Percentiles rank a stretch among this genome's conserved stretches.
These are phyloP conservation scores for Termitomyces sp. DNA, from an alignment of 768 basidiomycete genomes.

Conservation along the genomic window DNA sequence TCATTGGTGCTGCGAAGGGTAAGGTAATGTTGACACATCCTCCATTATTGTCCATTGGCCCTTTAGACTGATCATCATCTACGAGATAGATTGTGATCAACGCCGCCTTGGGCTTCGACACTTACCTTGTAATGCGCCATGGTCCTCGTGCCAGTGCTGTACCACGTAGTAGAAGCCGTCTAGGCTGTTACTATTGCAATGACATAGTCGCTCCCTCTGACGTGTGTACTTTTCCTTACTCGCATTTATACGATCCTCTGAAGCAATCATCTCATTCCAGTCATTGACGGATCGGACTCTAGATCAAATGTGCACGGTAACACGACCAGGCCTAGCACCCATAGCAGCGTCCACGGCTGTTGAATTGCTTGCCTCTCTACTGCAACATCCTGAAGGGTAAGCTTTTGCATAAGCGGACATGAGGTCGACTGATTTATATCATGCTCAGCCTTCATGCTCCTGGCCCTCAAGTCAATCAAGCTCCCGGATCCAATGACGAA, in stretches of 20 bases:
- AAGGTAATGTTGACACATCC: slow-evolving; percentile 50
- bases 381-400: slow-evolving; percentile 89
- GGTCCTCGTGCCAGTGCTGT: slow-evolving; percentile 51
- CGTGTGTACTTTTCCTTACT: slow-evolving; percentile 35
- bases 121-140: slow-evolving; percentile 95
- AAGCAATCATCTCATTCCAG: neutral
- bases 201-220: slow-evolving; percentile 96
- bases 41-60: neutral
- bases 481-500: slow-evolving; percentile 20
- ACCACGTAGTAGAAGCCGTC: slow-evolving; percentile 23
- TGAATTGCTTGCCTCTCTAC: slow-evolving; percentile 80
- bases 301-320: slow-evolving; percentile 99
- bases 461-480: slow-evolving; percentile 50
- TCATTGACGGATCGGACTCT: slow-evolving; percentile 78
- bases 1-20: slow-evolving; percentile 76
- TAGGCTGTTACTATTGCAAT: slow-evolving; percentile 98
- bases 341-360: slow-evolving; percentile 92
- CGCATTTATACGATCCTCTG: neutral
- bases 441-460: slow-evolving; percentile 45
- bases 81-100: slow-evolving; percentile 77
- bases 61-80: neutral
- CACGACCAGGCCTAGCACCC: slow-evolving; percentile 87
- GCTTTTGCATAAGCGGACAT: neutral
- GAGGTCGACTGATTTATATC: neutral
- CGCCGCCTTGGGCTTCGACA: slow-evolving; percentile 92